phyloP scores from a whole-genome alignment of 78 protist species.

The Diacronema lutheri region DNA sequence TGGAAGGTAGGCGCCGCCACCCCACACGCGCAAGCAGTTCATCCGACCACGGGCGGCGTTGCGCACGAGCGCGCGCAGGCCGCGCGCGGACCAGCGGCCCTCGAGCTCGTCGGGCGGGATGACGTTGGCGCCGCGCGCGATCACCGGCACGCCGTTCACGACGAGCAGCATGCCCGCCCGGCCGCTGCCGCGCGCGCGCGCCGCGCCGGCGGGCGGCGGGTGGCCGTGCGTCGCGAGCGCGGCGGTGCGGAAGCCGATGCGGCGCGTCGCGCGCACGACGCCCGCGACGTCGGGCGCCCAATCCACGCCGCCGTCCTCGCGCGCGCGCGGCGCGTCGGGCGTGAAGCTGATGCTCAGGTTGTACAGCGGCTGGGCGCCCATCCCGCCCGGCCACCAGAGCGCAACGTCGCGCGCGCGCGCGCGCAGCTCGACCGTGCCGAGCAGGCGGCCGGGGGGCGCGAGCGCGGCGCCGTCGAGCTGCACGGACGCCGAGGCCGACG shows the following conservation, averaged over 20 bases:
- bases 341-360: background rate
- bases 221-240: conserved; percentile 47
- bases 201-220: conserved; percentile 14
- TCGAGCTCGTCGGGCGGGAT: conserved; percentile 48
- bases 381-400: conserved; percentile 51
- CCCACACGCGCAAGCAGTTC: conserved; percentile 59
- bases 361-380: conserved; percentile 38
- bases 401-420: background rate
- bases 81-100: conserved; percentile 7
- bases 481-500: too few species aligned
- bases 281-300: too few species aligned
- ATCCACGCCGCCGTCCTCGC: background rate
- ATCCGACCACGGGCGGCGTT: conserved; percentile 25
- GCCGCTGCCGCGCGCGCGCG: background rate
- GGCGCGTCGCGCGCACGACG: background rate
- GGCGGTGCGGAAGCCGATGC: background rate
- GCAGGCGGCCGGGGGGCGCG: background rate
- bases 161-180: conserved; percentile 4
- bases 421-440: background rate
- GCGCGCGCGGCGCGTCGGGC: background rate
- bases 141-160: conserved; percentile 26
- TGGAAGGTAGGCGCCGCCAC: conserved; percentile 50
- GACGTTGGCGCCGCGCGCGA: conserved; percentile 37
- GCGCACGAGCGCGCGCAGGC: background rate
- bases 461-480: too few species aligned